Conservation (phyloP, 2,329 filamentous ascomycete genomes). For the Tolypocladium pustulatum region DNA sequence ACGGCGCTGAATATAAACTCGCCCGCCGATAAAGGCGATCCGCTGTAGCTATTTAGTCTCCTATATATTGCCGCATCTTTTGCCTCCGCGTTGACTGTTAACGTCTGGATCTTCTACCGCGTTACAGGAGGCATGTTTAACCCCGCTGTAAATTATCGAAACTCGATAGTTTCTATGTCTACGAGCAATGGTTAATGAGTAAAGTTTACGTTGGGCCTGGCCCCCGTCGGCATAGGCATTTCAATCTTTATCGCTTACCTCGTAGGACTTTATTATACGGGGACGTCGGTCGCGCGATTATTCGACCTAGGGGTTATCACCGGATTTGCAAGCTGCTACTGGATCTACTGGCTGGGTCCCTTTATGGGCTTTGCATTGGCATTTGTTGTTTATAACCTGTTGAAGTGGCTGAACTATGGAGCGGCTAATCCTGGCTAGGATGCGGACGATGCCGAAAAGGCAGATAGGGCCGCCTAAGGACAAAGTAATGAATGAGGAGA, state of each 20-base stretch:
- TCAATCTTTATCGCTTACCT: slow-evolving; percentile 53
- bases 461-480: neutral
- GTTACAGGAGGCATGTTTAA: slow-evolving; percentile 42
- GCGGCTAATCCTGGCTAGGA: slow-evolving; percentile 40
- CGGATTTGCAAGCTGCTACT: slow-evolving; percentile 34
- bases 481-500: neutral
- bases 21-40: slow-evolving; percentile 12
- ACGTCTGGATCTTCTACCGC: slow-evolving; percentile 47
- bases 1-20: slow-evolving; percentile 23
- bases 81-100: slow-evolving; percentile 38
- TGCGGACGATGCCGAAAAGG: slow-evolving; percentile 19
- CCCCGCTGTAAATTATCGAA: slow-evolving; percentile 29
- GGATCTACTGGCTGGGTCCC: slow-evolving; percentile 47
- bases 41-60: slow-evolving; percentile 24
- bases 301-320: slow-evolving; percentile 36
- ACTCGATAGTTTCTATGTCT: neutral
- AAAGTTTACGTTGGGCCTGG: slow-evolving; percentile 46
- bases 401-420: slow-evolving; percentile 42
- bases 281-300: slow-evolving; percentile 36
- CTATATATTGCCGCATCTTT: slow-evolving; percentile 41
- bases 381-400: slow-evolving; percentile 35
- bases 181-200: neutral
- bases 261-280: slow-evolving; percentile 34
- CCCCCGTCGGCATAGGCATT: slow-evolving; percentile 62
- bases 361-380: slow-evolving; percentile 37